Percentiles rank a stretch among this genome's conserved stretches.
Evolutionary conservation across 176 grass and related monocot genomes (phyloP).

Genomic region (Bolboschoenus planiculmis): DNA sequence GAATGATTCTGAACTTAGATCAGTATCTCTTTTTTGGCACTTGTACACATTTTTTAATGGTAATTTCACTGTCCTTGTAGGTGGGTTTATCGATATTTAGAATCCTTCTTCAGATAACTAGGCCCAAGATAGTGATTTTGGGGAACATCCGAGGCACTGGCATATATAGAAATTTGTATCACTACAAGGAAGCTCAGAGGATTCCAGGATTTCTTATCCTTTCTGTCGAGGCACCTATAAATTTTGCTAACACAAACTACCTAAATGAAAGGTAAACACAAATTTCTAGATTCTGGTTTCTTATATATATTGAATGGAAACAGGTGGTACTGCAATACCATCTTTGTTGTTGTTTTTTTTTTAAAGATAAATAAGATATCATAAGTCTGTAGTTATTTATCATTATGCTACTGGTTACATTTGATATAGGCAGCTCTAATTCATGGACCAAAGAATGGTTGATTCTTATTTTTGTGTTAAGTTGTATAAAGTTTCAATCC

Average conservation of each 20-base stretch:
- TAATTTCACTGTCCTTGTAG: constrained; percentile 24
- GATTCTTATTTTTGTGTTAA: not conserved
- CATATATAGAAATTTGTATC: constrained; percentile 75
- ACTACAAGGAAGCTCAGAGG: constrained; percentile 85
- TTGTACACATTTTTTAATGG: not conserved
- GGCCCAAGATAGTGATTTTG: constrained; percentile 63
- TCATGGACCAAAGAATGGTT: not conserved
- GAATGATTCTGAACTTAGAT: not conserved
- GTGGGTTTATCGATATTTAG: constrained; percentile 83
- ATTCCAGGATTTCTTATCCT: constrained; percentile 82
- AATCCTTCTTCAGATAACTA: constrained; percentile 77
- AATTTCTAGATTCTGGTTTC: not conserved
- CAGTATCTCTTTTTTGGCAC: not conserved
- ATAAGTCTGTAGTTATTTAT: not conserved
- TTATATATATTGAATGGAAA: not conserved
- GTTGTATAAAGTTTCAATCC: not conserved
- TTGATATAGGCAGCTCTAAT: not conserved
- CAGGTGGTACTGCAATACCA: not conserved
- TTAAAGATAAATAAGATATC: no score
- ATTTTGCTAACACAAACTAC: constrained; percentile 89
- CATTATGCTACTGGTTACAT: not conserved
- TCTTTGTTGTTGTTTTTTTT: no score
- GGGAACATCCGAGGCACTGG: constrained; percentile 74
- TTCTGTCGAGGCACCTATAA: constrained; percentile 81
- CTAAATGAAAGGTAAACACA: constrained; percentile 69